phyloP scores from a whole-genome alignment of 1,284 basidiomycete genomes.

The Marasmius tenuissimus region DNA sequence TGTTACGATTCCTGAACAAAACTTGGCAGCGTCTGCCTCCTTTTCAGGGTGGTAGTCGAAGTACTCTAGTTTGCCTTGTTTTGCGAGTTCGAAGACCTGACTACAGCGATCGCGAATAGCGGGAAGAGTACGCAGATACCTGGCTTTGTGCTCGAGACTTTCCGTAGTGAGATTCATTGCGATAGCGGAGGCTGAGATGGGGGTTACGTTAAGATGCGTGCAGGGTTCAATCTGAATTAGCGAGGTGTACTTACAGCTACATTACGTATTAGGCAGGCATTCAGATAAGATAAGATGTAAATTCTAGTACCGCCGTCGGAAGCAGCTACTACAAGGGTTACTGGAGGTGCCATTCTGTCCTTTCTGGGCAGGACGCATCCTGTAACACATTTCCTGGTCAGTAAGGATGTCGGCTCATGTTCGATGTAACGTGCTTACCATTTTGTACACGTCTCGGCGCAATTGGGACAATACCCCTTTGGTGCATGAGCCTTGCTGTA shows the following conservation, averaged over 20 bases:
- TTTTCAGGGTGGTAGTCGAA: conserved; percentile 84
- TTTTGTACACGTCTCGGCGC: neutral
- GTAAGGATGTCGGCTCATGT: neutral
- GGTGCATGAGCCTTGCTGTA: neutral
- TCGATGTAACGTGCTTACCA: neutral
- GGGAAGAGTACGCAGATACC: conserved; percentile 84
- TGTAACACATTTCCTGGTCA: neutral
- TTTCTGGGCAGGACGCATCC: neutral
- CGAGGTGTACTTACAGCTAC: neutral
- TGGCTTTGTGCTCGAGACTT: conserved; percentile 43
- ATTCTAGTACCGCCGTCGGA: neutral
- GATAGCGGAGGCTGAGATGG: neutral
- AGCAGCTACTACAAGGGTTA: neutral
- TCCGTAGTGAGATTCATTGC: neutral
- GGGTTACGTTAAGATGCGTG: neutral
- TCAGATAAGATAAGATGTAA: neutral
- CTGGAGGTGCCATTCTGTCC: neutral
- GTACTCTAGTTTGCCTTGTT: conserved; percentile 75
- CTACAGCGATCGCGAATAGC: conserved; percentile 85
- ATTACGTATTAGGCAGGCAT: neutral
- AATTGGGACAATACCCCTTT: neutral
- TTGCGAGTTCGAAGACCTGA: conserved; percentile 77
- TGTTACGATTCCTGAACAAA: conserved; percentile 81
- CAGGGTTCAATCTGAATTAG: neutral
- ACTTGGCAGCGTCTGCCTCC: conserved; percentile 73